Conservation (phyloP, 208 protist species). For the Trypanosoma boissoni region DNA sequence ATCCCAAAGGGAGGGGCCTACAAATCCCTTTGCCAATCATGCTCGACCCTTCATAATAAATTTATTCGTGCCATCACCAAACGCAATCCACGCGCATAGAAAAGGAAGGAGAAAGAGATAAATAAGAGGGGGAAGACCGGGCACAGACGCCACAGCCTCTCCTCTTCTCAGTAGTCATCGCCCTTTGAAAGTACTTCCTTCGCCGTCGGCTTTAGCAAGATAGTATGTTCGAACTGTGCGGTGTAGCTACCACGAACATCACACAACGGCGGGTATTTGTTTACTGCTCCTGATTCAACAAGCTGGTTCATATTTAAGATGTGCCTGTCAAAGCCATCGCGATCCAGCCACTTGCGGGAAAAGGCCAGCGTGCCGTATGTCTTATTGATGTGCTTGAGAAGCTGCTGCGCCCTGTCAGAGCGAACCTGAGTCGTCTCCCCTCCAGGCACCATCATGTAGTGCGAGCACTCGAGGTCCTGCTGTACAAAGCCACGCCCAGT, state of each 20-base stretch:
- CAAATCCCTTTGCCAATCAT: neutral
- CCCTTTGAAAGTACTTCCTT: conserved; percentile 97
- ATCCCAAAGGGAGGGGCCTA: neutral
- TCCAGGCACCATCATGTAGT: conserved; percentile 97
- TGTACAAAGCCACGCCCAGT: conserved; percentile 95
- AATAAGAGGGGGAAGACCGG: too few species aligned
- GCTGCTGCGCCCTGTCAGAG: conserved; percentile 86
- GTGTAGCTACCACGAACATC: conserved; percentile 97
- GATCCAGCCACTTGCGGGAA: conserved; percentile 97
- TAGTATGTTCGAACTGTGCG: conserved; percentile 98
- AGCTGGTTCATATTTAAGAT: conserved; percentile 85
- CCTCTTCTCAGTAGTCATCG: conserved; percentile 97
- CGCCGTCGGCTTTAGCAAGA: conserved; percentile 92
- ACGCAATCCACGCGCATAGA: too few species aligned
- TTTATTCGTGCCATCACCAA: neutral
- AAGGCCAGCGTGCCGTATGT: conserved; percentile 96
- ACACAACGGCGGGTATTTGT: conserved; percentile 96
- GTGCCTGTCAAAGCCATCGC: conserved; percentile 91
- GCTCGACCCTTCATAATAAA: conserved; percentile 1
- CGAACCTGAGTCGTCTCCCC: conserved; percentile 62
- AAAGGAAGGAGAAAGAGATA: too few species aligned
- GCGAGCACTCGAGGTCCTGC: conserved; percentile 96
- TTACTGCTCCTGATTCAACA: conserved; percentile 87
- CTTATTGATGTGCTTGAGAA: conserved; percentile 93
- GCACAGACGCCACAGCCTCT: too few species aligned